Evolutionary conservation across 352 stramenopile species (phyloP).

Genomic region (Pythium brachiatum): DNA sequence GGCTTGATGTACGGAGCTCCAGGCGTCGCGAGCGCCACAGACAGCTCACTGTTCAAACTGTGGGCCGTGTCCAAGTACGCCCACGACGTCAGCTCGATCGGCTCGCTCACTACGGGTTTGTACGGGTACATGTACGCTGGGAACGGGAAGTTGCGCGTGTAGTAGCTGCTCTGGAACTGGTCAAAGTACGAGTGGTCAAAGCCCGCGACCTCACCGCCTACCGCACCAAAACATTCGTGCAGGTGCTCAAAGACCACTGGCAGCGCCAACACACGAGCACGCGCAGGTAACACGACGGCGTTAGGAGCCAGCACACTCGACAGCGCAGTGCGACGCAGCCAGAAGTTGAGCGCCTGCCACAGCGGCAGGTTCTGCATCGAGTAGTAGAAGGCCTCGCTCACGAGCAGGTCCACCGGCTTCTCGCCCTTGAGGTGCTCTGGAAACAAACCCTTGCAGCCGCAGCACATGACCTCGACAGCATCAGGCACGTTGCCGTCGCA

Average conservation of each 20-base stretch:
- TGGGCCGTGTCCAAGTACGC: constrained; percentile 45
- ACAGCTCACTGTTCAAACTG: constrained; percentile 26
- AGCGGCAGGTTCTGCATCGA: constrained; percentile 84
- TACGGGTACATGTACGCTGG: constrained; percentile 82
- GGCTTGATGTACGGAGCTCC: constrained; percentile 12
- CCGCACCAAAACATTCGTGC: constrained; percentile 74
- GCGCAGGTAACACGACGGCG: constrained; percentile 47
- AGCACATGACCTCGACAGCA: constrained; percentile 50
- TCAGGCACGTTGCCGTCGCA: constrained; percentile 47
- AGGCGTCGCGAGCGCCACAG: constrained; percentile 11
- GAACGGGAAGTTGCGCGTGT: constrained; percentile 75
- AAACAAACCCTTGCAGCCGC: constrained; percentile 63
- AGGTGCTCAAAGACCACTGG: constrained; percentile 71
- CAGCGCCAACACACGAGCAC: constrained; percentile 49
- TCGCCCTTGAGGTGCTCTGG: constrained; percentile 56
- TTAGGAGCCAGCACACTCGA: constrained; percentile 33
- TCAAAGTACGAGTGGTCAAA: constrained; percentile 78
- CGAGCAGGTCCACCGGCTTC: constrained; percentile 50
- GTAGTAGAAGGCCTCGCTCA: constrained; percentile 83
- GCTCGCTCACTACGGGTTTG: constrained; percentile 26
- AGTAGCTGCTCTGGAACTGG: constrained; percentile 67
- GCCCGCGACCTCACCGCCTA: constrained; percentile 56
- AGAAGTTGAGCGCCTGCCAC: constrained; percentile 85
- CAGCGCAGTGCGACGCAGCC: constrained; percentile 63
- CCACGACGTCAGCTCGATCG: constrained; percentile 48